Base-by-base conservation (phyloP, 345 rosid species). In the Acer saccharum region DNA sequence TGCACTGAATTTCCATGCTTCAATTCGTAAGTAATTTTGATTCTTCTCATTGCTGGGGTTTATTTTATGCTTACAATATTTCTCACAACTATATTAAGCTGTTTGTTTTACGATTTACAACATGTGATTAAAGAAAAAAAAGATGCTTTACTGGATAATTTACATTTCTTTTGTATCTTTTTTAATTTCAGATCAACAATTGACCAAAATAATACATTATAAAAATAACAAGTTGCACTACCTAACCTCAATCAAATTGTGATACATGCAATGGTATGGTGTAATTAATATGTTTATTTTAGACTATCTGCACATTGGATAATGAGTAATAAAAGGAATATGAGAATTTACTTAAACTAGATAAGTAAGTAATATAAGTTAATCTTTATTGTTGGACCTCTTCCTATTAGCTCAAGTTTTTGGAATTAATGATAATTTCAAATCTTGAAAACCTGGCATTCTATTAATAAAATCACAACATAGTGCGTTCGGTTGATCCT, bases 1-100 rank as follows among this genome's bases (percentile, higher is more conserved):
- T 43, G 80, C 78, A 83, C 84, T 74, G 94, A 92, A 79, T 77
- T 95, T 78, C 98, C 98, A 71, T 84, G 88, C 81, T 84, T 80
- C 85, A 87, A 68, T 57, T 82, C 65, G 98, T 95, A 88, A 91
- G 98, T 90, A 76, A 21, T 75, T 79, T 83, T 76, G 60, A 62
- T 50, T 71, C 74, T 77, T 81, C 13, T 13, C 67, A 48, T 39
- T 74, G 18, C 32, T 62, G 21, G 66, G 77, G 57, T 61, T 58
- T 80, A n/a, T 67, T 67, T 27, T 78, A 55, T 48, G 3, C 63
- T 23, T 83, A 65, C 65, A 76, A 81, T 75, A 58, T 76, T 46
- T 14, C 27, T 54, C 44, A 2, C 12, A 12, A 63, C 35, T 21
- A 25, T 41, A 20, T 73, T 50, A 39, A 61, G 65, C 23, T 72